Percentiles rank a stretch among this genome's conserved stretches.
Conservation (phyloP, 129 eudicot species). For the Flaveria bidentis region DNA sequence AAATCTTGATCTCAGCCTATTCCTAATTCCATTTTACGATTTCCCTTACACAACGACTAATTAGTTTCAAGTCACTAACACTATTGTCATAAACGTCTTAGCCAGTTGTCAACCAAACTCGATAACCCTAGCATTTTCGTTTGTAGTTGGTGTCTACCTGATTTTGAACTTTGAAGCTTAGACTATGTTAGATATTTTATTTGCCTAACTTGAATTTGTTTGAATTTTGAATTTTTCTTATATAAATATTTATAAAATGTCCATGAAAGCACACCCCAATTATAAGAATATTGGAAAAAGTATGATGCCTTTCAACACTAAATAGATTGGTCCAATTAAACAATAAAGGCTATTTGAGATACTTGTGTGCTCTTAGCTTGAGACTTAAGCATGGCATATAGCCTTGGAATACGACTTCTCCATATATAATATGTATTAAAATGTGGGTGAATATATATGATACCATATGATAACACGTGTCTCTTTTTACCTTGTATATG, state of each 20-base stretch:
- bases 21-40: not conserved
- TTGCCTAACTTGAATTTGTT: not conserved
- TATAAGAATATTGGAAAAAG: constrained; percentile 28
- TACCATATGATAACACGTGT: too few species aligned
- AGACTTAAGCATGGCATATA: constrained; percentile 42
- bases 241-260: not conserved
- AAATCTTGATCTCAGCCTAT: not conserved
- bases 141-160: not conserved
- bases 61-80: too few species aligned
- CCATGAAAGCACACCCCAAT: not conserved
- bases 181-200: not conserved
- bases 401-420: constrained; percentile 5
- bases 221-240: not conserved
- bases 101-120: too few species aligned
- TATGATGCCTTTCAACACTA: constrained; percentile 27
- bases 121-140: not conserved
- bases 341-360: constrained; percentile 18
- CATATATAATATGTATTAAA: not conserved
- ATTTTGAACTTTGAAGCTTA: not conserved
- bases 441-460: not conserved
- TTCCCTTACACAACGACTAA: too few species aligned
- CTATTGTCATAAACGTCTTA: too few species aligned
- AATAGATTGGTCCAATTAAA: constrained; percentile 25
- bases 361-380: constrained; percentile 25
- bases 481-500: too few species aligned